Evolutionary conservation across 2,329 filamentous ascomycete species (phyloP).

Genomic region (Epichloe coenophiala): DNA sequence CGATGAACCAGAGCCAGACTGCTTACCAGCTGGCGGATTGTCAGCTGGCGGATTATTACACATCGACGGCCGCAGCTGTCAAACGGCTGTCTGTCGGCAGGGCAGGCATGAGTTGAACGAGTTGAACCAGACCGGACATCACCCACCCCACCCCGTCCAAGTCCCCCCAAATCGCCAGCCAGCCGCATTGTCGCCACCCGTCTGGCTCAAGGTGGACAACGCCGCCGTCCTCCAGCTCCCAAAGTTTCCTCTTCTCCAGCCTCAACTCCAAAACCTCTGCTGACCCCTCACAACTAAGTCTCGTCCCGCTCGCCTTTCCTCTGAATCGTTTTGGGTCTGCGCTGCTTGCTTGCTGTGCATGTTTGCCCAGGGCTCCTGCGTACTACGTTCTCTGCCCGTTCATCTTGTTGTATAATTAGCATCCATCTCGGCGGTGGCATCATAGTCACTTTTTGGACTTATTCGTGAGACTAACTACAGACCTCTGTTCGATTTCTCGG

Average conservation of each 20-base stretch:
- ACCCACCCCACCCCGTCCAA: too few species aligned
- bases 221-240: conserved; percentile 1
- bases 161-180: background rate
- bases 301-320: background rate
- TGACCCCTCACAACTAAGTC: background rate
- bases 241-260: background rate
- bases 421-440: background rate
- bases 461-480: background rate
- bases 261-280: background rate
- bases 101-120: too few species aligned
- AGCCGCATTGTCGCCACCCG: conserved; percentile 1
- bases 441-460: background rate
- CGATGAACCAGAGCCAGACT: background rate
- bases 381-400: background rate
- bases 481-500: background rate
- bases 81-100: too few species aligned
- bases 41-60: too few species aligned
- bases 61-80: too few species aligned
- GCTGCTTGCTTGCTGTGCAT: too few species aligned
- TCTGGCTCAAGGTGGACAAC: background rate
- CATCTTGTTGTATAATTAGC: background rate
- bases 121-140: too few species aligned
- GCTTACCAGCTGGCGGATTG: too few species aligned
- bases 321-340: background rate
- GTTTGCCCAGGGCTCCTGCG: too few species aligned